Evolutionary conservation across 306 rosid genomes (phyloP), one percentile per base, ranked within the genome.

Genomic region (Fragaria iinumae): DNA sequence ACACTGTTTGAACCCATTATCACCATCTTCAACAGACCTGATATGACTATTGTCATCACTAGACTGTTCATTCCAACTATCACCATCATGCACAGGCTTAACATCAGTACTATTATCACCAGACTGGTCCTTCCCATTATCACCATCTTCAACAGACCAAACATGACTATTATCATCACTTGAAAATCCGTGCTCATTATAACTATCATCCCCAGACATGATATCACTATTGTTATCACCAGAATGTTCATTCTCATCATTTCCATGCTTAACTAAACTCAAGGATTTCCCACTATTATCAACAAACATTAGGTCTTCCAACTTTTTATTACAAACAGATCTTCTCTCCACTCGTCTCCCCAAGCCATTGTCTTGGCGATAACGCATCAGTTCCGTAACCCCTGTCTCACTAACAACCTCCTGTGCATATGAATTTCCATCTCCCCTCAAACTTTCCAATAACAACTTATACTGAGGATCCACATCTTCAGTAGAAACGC

Each of bases 401-500:
- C 69, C 47, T 8, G n/a, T 8, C 69, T 34, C 45, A 2, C n/a
- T 0, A 36, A 17, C 69, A 17, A 64, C 45, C 2, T 64, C 69
- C 45, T 17, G 12, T 34, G 45, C 69, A 65, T 65, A 65, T 16
- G 47, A 36, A 65, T 18, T 38, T 16, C 25, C 69, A 65, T 36
- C 69, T 80, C 48, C 75, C 73, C 67, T 78, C 81, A 76, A 71
- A 78, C 60, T 83, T 50, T 84, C 74, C 77, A 86, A 47, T 59
- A 84, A 87, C 50, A 47, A 52, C 74, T 11, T 68, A 60, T 77
- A 86, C 11, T 81, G 74, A 76, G 76, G 73, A 83, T 78, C 87
- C 23, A 3, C 9, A 32, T 32, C 36, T 32, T 32, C 36, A 32
- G 36, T 32, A 32, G 36, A 32, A 32, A 32, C 4, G 4, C 36